phyloP scores from a whole-genome alignment of 495 filamentous ascomycete species.

The Neurospora sp. region DNA sequence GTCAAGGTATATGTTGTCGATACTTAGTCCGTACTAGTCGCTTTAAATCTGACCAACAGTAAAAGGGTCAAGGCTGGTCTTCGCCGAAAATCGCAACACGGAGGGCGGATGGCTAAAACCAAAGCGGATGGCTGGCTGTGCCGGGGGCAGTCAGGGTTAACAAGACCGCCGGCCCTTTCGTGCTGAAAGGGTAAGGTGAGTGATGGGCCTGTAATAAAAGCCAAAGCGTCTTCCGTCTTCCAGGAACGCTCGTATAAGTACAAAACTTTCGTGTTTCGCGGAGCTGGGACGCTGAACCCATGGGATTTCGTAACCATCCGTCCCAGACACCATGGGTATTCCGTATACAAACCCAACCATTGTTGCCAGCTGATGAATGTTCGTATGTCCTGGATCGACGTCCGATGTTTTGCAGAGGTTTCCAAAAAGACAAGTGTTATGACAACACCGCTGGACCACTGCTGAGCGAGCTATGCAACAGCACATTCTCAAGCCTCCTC shows the following conservation, averaged over 20 bases:
- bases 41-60: background rate
- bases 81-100: background rate
- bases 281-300: background rate
- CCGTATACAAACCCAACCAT: background rate
- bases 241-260: background rate
- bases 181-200: background rate
- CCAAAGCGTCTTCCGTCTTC: background rate
- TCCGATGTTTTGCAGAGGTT: background rate
- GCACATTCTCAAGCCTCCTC: slow-evolving; percentile 3
- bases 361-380: background rate
- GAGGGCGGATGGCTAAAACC: background rate
- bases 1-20: background rate
- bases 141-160: background rate
- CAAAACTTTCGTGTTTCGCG: background rate
- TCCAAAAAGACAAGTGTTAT: background rate
- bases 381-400: background rate
- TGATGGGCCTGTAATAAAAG: background rate
- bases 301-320: background rate
- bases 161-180: background rate
- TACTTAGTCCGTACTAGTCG: background rate
- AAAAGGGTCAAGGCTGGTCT: background rate
- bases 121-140: background rate
- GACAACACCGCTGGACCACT: background rate
- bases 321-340: background rate
- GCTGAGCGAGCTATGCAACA: background rate